Percentiles rank a stretch among this genome's conserved stretches.
phyloP scores from a whole-genome alignment of 805 yeast genomes.

The Yamadazyma akitaensis region DNA sequence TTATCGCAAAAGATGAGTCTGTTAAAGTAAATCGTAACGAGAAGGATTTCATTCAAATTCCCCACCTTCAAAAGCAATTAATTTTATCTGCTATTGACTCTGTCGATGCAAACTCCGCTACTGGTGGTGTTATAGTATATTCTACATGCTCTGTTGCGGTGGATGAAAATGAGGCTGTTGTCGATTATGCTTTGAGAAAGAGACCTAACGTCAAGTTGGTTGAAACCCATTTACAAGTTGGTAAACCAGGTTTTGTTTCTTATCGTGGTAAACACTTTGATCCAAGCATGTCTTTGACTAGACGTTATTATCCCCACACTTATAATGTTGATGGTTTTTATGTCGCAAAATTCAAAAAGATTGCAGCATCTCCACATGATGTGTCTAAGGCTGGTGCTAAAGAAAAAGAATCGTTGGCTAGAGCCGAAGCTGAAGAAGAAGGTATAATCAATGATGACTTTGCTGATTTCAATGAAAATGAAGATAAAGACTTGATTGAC shows the following conservation, averaged over 20 bases:
- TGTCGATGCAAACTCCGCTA: constrained; percentile 86
- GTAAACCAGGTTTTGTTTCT: constrained; percentile 92
- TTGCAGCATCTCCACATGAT: constrained; percentile 81
- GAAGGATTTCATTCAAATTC: constrained; percentile 93
- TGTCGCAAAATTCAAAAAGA: constrained; percentile 94
- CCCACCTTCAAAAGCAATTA: constrained; percentile 93
- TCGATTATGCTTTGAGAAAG: constrained; percentile 94
- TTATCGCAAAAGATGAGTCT: constrained; percentile 93
- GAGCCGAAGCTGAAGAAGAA: constrained; percentile 77
- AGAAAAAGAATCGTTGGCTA: constrained; percentile 79
- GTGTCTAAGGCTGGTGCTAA: constrained; percentile 82
- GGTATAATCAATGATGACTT: constrained; percentile 84
- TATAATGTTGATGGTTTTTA: constrained; percentile 98
- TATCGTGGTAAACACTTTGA: constrained; percentile 91
- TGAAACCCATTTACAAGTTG: constrained; percentile 87
- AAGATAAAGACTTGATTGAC: constrained; percentile 69
- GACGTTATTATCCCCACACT: constrained; percentile 97
- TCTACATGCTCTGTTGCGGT: constrained; percentile 98
- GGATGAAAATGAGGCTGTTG: constrained; percentile 97
- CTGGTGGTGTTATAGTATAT: constrained; percentile 93
- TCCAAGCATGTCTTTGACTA: constrained; percentile 70
- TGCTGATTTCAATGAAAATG: constrained; percentile 73
- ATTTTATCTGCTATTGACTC: constrained; percentile 94
- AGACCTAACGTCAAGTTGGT: constrained; percentile 95
- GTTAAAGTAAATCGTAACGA: constrained; percentile 93